Evolutionary conservation across 768 basidiomycete genomes (phyloP).

Genomic region (Lyophyllum shimeji): DNA sequence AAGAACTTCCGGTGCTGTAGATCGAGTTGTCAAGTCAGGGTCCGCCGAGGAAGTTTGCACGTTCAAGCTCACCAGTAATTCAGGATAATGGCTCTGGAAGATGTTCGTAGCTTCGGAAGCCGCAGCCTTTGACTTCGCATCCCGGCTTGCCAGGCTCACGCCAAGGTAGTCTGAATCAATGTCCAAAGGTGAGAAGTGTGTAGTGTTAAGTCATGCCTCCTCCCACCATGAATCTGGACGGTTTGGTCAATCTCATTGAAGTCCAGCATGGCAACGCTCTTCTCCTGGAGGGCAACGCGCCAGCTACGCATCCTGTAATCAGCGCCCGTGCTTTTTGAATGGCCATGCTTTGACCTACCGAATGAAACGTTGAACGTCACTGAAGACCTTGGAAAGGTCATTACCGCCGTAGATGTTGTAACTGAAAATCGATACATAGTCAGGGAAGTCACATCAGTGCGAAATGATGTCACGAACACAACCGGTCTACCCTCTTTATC

Average conservation of each 20-base stretch:
- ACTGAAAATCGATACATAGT: slow-evolving; percentile 31
- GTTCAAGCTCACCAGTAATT: slow-evolving; percentile 56
- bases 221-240: slow-evolving; percentile 67
- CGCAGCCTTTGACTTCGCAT: slow-evolving; percentile 74
- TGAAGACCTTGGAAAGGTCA: slow-evolving; percentile 69
- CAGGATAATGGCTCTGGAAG: slow-evolving; percentile 78
- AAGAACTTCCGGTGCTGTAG: slow-evolving; percentile 73
- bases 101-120: slow-evolving; percentile 73
- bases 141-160: slow-evolving; percentile 61
- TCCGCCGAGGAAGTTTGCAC: not conserved
- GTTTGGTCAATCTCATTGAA: slow-evolving; percentile 73
- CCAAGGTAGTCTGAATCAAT: slow-evolving; percentile 67
- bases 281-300: slow-evolving; percentile 80
- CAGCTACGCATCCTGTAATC: slow-evolving; percentile 45
- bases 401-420: slow-evolving; percentile 82
- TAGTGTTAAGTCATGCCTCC: not conserved
- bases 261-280: slow-evolving; percentile 59
- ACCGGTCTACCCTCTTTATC: slow-evolving; percentile 74
- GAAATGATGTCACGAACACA: slow-evolving; percentile 43
- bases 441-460: not conserved
- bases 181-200: not conserved
- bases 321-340: not conserved
- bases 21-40: not conserved
- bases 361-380: slow-evolving; percentile 74
- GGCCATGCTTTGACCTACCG: slow-evolving; percentile 40